These are phyloP conservation scores for Hypoxylon trugodes DNA, from an alignment of 495 filamentous ascomycete species.

Conservation along the genomic window DNA sequence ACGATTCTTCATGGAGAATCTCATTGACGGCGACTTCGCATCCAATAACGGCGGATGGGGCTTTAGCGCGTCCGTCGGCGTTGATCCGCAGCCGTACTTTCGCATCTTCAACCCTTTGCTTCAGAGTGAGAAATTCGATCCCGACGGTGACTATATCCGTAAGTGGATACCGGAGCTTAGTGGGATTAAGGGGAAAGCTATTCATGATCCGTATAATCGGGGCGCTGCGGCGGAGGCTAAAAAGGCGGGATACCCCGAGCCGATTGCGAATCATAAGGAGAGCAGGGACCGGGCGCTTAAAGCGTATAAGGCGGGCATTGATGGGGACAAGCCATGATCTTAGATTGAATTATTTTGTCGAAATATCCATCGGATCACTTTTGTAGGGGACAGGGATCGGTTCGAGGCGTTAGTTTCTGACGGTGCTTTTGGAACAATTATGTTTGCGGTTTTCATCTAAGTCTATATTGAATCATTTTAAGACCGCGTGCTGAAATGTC, in stretches of 20 bases:
- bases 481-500: no score
- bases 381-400: no score
- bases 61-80: conserved; percentile 79
- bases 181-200: conserved; percentile 65
- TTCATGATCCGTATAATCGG: conserved; percentile 82
- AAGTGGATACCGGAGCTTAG: conserved; percentile 77
- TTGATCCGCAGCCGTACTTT: conserved; percentile 93
- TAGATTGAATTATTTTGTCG: no score
- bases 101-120: conserved; percentile 87
- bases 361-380: no score
- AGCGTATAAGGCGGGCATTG: conserved; percentile 76
- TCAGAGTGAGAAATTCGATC: conserved; percentile 87
- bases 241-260: conserved; percentile 76
- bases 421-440: no score
- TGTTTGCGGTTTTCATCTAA: no score
- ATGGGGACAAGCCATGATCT: conserved; percentile 38
- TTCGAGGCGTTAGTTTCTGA: no score
- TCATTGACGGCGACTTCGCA: conserved; percentile 93
- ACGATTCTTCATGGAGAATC: conserved; percentile 84
- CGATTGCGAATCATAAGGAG: conserved; percentile 76
- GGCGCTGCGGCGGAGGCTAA: conserved; percentile 65
- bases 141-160: conserved; percentile 72
- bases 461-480: no score
- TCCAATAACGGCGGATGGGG: conserved; percentile 95
- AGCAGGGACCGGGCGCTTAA: conserved; percentile 70